Percentiles rank a stretch among this genome's conserved stretches.
These are phyloP conservation scores for Effrenium voratum DNA, from an alignment of 73 alveolate genomes.

Conservation along the genomic window DNA sequence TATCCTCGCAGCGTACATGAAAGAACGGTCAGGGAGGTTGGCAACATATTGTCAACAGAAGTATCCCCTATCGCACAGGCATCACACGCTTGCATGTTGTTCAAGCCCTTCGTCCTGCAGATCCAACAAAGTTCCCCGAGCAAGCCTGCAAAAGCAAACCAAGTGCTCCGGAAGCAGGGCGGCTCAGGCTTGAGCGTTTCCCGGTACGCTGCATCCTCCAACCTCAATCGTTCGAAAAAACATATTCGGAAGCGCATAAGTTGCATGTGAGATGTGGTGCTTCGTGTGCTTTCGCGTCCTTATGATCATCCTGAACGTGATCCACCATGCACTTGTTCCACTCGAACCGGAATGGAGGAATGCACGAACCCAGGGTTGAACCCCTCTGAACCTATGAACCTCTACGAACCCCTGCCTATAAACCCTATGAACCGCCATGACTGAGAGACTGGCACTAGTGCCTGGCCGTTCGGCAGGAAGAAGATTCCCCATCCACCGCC, in stretches of 20 bases:
- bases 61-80: background rate
- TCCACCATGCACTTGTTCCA: too few species aligned
- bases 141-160: background rate
- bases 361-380: too few species aligned
- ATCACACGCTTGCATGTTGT: background rate
- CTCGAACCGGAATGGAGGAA: too few species aligned
- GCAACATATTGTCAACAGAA: background rate
- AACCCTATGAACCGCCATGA: too few species aligned
- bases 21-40: background rate
- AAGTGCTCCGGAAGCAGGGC: background rate
- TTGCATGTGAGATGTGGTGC: too few species aligned
- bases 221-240: background rate
- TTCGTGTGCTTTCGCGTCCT: too few species aligned
- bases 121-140: constrained; percentile 47
- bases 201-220: constrained; percentile 59
- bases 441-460: constrained; percentile 14
- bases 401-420: too few species aligned
- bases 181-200: constrained; percentile 29
- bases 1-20: background rate
- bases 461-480: constrained; percentile 65
- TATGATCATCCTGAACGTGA: too few species aligned
- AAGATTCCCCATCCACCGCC: constrained; percentile 78
- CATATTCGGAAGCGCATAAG: too few species aligned
- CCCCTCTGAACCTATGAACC: too few species aligned
- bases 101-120: constrained; percentile 1